phyloP scores from a whole-genome alignment of 2,329 filamentous ascomycete genomes.

The Didymella arachidicola region DNA sequence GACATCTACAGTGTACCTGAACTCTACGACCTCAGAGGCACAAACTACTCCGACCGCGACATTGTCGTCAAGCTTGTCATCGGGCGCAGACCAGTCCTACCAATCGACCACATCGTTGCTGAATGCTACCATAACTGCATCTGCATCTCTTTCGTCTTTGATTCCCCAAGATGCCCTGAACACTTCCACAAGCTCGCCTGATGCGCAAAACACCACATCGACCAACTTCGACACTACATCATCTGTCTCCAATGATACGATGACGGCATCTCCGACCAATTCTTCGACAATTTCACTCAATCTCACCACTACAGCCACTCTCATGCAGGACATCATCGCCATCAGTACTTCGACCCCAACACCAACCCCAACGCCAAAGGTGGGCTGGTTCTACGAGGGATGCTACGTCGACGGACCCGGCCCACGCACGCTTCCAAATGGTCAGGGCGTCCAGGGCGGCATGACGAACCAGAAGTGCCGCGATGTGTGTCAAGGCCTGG shows the following conservation, averaged over 20 bases:
- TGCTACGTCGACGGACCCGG: slow-evolving; percentile 35
- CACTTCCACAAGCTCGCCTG: not conserved
- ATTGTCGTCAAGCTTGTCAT: not conserved
- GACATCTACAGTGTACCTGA: not conserved
- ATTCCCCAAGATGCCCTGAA: not conserved
- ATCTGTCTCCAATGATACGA: not conserved
- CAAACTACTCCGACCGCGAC: not conserved
- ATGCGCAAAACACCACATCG: not conserved
- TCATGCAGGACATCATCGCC: not conserved
- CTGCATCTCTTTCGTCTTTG: not conserved
- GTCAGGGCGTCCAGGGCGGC: slow-evolving; percentile 24
- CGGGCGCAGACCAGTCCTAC: not conserved
- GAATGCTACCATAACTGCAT: not conserved
- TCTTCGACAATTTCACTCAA: not conserved
- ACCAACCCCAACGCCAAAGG: slow-evolving; percentile 20
- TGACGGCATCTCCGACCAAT: not conserved
- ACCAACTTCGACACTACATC: not conserved
- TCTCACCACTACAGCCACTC: not conserved
- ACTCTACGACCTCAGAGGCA: not conserved
- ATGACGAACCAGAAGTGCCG: slow-evolving; percentile 38
- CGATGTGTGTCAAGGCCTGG: slow-evolving; percentile 28
- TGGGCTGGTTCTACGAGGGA: slow-evolving; percentile 33
- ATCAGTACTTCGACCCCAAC: not conserved
- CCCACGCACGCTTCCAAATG: slow-evolving; percentile 28
- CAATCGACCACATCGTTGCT: not conserved